phyloP scores from a whole-genome alignment of 2,329 filamentous ascomycete genomes.

The Stenocarpella maydis region DNA sequence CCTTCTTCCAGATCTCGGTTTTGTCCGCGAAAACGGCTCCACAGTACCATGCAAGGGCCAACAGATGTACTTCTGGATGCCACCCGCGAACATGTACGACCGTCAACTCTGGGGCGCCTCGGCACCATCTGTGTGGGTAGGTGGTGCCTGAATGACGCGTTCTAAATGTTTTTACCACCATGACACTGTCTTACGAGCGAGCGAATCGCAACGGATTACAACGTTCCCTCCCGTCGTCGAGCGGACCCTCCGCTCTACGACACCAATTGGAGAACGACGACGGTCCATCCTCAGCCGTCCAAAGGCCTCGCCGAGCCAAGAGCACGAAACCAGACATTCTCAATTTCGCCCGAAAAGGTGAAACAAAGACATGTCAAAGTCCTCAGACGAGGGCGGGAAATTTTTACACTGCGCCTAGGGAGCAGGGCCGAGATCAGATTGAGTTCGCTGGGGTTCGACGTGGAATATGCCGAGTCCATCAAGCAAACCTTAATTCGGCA shows the following conservation, averaged over 20 bases:
- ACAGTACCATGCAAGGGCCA: conserved; percentile 34
- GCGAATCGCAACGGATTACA: neutral
- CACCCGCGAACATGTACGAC: conserved; percentile 23
- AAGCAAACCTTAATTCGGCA: neutral
- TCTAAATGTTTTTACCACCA: neutral
- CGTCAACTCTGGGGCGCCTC: conserved; percentile 21
- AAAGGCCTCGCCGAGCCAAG: neutral
- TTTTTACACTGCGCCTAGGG: neutral
- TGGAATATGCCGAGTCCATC: neutral
- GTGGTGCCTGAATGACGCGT: neutral
- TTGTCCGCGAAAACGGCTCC: conserved; percentile 29
- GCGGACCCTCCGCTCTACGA: neutral
- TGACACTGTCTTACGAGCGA: neutral
- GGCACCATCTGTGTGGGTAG: conserved; percentile 26
- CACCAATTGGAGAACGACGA: neutral
- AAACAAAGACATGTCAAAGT: neutral
- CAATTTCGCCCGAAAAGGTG: neutral
- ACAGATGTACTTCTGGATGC: conserved; percentile 34
- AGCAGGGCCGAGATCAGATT: conserved; percentile 3
- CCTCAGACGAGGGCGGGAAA: neutral
- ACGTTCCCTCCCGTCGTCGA: neutral
- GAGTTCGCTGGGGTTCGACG: conserved; percentile 1
- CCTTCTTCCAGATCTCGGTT: conserved; percentile 32
- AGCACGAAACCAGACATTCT: neutral
- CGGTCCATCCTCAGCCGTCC: neutral